Evolutionary conservation across 257 asterid species (phyloP).

Genomic region (Solanum rostratum): DNA sequence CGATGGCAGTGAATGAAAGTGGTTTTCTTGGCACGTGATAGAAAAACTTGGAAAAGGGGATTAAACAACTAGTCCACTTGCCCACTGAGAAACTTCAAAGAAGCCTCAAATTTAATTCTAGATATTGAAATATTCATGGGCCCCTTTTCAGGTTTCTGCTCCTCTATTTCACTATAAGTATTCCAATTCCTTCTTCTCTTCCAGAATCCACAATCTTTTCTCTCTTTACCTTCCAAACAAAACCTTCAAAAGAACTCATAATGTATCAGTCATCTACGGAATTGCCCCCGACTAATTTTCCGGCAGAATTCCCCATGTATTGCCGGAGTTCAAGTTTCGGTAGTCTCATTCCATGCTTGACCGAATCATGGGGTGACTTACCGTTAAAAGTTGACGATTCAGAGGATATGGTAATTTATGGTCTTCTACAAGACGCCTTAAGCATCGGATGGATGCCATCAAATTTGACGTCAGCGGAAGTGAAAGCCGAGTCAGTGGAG

Average conservation of each 20-base stretch:
- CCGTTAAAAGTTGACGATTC: slow-evolving; percentile 78
- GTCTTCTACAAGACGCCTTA: slow-evolving; percentile 66
- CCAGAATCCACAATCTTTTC: slow-evolving; percentile 10
- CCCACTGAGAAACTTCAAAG: slow-evolving; percentile 23
- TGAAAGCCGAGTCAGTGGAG: slow-evolving; percentile 46
- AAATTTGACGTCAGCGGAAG: slow-evolving; percentile 11
- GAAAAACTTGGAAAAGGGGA: neutral
- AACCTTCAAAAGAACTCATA: neutral
- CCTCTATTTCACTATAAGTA: slow-evolving; percentile 19
- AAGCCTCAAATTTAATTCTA: slow-evolving; percentile 1
- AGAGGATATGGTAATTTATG: slow-evolving; percentile 79
- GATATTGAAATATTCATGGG: neutral
- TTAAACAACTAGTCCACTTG: slow-evolving; percentile 55
- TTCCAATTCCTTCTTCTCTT: neutral
- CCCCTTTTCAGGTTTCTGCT: slow-evolving; percentile 14
- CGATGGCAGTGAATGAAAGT: neutral
- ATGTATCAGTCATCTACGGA: slow-evolving; percentile 30
- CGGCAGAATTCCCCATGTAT: slow-evolving; percentile 19
- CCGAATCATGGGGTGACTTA: slow-evolving; percentile 80
- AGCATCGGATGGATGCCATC: slow-evolving; percentile 79
- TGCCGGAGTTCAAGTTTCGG: slow-evolving; percentile 55
- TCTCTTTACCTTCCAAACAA: neutral
- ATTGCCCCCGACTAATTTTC: slow-evolving; percentile 6
- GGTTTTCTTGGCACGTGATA: slow-evolving; percentile 26
- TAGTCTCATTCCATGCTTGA: slow-evolving; percentile 50